Base-by-base conservation (phyloP, 371 early-diverging fungal species). In the Zychaea mexicana region DNA sequence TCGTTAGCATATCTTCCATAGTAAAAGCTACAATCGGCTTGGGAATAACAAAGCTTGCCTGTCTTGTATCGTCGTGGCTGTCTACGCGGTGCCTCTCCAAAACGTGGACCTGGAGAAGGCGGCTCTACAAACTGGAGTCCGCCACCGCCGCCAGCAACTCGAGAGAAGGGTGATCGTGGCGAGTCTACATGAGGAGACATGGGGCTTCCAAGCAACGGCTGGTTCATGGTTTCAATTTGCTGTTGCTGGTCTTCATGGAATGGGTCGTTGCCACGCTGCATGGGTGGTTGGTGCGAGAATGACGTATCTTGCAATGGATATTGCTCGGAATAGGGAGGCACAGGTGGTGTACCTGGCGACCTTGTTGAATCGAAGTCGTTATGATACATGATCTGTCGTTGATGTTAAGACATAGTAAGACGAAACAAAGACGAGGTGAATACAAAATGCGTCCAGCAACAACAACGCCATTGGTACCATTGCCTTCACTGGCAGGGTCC, bases 61-160 rank as follows among this genome's bases (percentile, higher is more conserved):
- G 87, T 87, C 65, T 85, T 87, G 64, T 82, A 87, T 45, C 87
- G 81, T 45, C 87, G 78, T 26, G 83, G 79, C 63, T 87, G 88
- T 27, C 82, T 76, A 12, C 68, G 62, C 0, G 88, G 88, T 6
- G 76, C 84, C 38, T 81, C 77, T 13, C 86, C 86, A 60, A 70
- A 87, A 60, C 79, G 83, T 33, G 61, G 60, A 9, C 62, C 62
- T 33, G 65, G 65, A 15, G 65, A 65, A n/a, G 65, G 68, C 47
- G 67, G 57, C 27, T 60, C 62, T 26, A 62, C 57, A 10, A 67
- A 67, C 28, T 67, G 68, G 1, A 67, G 15, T 12, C 68, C 68
- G 8, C 67, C 67, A 36, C 57, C 61, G 4, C 67, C 67, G 19
- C 68, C 68, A 38, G 30, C 54, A 17, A 39, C 39, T 19, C 65